phyloP scores from a whole-genome alignment of 345 rosid genomes.

The Sonneratia alba region DNA sequence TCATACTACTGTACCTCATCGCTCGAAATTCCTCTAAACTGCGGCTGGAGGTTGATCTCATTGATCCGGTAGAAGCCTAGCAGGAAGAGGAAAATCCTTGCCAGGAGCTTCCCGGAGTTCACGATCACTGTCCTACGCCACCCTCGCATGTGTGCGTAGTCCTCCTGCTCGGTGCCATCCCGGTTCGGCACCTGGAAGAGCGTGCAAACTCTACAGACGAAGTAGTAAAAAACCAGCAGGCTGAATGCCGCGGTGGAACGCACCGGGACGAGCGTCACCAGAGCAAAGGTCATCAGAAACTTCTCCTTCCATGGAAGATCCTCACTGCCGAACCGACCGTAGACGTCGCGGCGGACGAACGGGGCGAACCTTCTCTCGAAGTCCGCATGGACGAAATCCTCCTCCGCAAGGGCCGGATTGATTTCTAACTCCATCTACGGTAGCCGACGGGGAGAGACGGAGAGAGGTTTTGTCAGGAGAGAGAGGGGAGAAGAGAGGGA shows the following conservation, averaged over 20 bases:
- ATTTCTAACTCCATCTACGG: slow-evolving; percentile 46
- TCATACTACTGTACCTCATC: too few relatives aligned
- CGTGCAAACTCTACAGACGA: slow-evolving; percentile 66
- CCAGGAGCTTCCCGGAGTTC: slow-evolving; percentile 46
- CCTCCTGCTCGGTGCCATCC: slow-evolving; percentile 57
- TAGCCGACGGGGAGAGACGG: not conserved
- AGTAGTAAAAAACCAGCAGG: slow-evolving; percentile 48
- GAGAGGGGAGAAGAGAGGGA: not conserved
- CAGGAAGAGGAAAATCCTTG: slow-evolving; percentile 58
- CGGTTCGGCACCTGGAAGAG: slow-evolving; percentile 22
- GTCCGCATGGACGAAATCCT: slow-evolving; percentile 31
- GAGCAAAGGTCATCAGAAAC: slow-evolving; percentile 38
- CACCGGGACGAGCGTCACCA: slow-evolving; percentile 59
- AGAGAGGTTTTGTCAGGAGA: not conserved
- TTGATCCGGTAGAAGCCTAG: slow-evolving; percentile 84
- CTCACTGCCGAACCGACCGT: slow-evolving; percentile 73
- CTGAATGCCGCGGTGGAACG: slow-evolving; percentile 39
- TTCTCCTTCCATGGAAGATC: slow-evolving; percentile 62
- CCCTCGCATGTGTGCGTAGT: slow-evolving; percentile 73
- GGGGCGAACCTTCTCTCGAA: slow-evolving; percentile 71
- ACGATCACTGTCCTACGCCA: slow-evolving; percentile 75
- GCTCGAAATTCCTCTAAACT: too few relatives aligned
- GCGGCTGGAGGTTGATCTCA: slow-evolving; percentile 21
- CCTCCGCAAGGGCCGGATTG: slow-evolving; percentile 12
- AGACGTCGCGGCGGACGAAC: slow-evolving; percentile 64